phyloP scores from a whole-genome alignment of 1,284 basidiomycete species.

The Inonotus obliquus region DNA sequence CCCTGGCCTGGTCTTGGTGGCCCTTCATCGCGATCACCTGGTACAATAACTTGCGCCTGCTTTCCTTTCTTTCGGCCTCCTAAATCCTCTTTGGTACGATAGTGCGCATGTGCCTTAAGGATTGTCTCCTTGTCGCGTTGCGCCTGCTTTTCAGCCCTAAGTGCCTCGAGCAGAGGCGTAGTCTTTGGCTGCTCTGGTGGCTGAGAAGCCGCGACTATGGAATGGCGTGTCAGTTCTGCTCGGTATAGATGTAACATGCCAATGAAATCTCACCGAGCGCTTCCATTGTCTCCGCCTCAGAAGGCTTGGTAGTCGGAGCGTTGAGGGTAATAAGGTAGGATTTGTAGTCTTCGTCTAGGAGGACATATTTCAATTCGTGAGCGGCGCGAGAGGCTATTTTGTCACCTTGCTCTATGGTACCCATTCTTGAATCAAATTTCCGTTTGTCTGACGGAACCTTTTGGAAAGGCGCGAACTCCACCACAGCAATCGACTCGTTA shows the following conservation, averaged over 20 bases:
- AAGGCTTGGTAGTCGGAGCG: slow-evolving; percentile 38
- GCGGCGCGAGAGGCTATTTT: background rate
- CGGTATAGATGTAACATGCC: background rate
- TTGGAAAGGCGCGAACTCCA: slow-evolving; percentile 93
- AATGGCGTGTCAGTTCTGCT: slow-evolving; percentile 6
- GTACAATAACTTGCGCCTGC: slow-evolving; percentile 26
- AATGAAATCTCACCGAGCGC: slow-evolving; percentile 47
- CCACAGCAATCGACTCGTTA: slow-evolving; percentile 81
- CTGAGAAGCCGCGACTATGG: slow-evolving; percentile 54
- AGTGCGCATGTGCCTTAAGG: slow-evolving; percentile 63
- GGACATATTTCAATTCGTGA: background rate
- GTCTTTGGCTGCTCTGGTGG: slow-evolving; percentile 61
- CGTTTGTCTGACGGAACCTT: slow-evolving; percentile 74
- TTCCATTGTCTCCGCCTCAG: slow-evolving; percentile 58
- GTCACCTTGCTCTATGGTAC: slow-evolving; percentile 74
- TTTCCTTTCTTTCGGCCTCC: slow-evolving; percentile 52
- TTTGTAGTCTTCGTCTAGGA: slow-evolving; percentile 71
- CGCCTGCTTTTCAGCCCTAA: slow-evolving; percentile 75
- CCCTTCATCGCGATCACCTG: slow-evolving; percentile 14
- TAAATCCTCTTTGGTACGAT: slow-evolving; percentile 34
- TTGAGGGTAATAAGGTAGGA: slow-evolving; percentile 73
- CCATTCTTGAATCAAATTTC: slow-evolving; percentile 66
- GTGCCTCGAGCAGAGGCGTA: slow-evolving; percentile 84
- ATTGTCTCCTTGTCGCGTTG: slow-evolving; percentile 68
- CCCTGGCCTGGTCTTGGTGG: slow-evolving; percentile 5